Percentiles rank a stretch among this genome's conserved stretches.
Evolutionary conservation across 805 yeast species (phyloP).

Genomic region (Yarrowia osloensis): DNA sequence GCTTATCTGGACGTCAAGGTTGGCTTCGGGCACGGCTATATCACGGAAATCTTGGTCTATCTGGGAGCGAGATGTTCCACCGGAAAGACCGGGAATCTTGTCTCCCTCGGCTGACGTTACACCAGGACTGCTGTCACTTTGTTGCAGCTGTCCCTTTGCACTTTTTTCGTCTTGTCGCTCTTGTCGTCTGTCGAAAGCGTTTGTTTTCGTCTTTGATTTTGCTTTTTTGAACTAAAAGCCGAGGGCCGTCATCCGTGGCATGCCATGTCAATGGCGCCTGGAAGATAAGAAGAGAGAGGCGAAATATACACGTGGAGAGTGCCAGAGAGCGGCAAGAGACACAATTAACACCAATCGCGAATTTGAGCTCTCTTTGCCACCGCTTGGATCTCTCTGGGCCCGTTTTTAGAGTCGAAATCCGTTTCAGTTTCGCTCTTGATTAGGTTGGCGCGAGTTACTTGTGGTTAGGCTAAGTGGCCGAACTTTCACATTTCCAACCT

Average conservation of each 20-base stretch:
- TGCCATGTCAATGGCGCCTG: not conserved
- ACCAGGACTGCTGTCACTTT: not conserved
- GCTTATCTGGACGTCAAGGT: not conserved
- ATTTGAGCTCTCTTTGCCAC: no score
- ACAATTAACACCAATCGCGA: not conserved
- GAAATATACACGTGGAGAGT: not conserved
- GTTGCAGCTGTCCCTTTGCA: not conserved
- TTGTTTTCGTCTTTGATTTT: not conserved
- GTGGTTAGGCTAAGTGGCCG: not conserved
- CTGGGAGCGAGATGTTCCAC: not conserved
- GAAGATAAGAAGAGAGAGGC: not conserved
- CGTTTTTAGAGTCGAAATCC: not conserved
- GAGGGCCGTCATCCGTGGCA: not conserved
- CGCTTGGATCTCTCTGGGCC: no score
- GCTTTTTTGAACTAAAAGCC: conserved; percentile 11
- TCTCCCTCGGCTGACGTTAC: conserved; percentile 18
- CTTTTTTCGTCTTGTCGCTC: not conserved
- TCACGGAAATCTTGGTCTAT: conserved; percentile 10
- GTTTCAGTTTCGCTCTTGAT: not conserved
- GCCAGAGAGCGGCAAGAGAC: not conserved
- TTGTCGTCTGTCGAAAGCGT: not conserved
- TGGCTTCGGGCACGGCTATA: conserved; percentile 7
- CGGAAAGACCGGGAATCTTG: conserved; percentile 21
- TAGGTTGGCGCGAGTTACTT: conserved; percentile 14
- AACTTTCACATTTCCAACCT: conserved; percentile 27